Percentiles rank a stretch among this genome's conserved stretches.
Evolutionary conservation across 73 alveolate genomes (phyloP).

Genomic region (Symbiodinium pilosum): DNA sequence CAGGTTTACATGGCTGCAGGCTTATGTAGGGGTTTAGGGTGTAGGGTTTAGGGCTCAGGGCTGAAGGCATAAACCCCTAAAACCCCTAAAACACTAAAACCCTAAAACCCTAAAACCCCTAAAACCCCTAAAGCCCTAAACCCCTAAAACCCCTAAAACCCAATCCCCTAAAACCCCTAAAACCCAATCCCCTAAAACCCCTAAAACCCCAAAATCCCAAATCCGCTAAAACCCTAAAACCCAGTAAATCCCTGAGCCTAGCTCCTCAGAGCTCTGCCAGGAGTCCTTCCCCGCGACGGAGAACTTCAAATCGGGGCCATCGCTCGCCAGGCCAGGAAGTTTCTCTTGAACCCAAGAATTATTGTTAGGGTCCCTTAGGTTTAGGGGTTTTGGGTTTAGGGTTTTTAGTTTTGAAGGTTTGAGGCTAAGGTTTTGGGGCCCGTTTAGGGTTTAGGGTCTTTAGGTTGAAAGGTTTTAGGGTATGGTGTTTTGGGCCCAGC

Average conservation of each 20-base stretch:
- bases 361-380: no score
- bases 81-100: background rate
- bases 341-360: no score
- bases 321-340: conserved; percentile 31
- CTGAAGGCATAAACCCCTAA: background rate
- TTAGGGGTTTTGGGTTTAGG: no score
- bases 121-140: background rate
- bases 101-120: background rate
- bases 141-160: background rate
- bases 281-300: conserved; percentile 72
- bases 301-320: conserved; percentile 46
- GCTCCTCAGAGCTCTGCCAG: background rate
- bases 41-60: background rate
- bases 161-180: background rate
- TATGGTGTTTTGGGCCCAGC: background rate
- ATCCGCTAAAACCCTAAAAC: background rate
- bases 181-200: background rate
- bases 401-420: no score
- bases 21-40: no score
- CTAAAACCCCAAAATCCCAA: background rate
- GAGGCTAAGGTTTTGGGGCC: no score
- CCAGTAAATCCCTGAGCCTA: background rate
- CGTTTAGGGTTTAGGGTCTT: background rate
- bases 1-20: no score
- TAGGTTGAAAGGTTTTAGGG: background rate